These are phyloP conservation scores for Phoma sp. DNA, from an alignment of 2,329 filamentous ascomycete species.

Conservation along the genomic window DNA sequence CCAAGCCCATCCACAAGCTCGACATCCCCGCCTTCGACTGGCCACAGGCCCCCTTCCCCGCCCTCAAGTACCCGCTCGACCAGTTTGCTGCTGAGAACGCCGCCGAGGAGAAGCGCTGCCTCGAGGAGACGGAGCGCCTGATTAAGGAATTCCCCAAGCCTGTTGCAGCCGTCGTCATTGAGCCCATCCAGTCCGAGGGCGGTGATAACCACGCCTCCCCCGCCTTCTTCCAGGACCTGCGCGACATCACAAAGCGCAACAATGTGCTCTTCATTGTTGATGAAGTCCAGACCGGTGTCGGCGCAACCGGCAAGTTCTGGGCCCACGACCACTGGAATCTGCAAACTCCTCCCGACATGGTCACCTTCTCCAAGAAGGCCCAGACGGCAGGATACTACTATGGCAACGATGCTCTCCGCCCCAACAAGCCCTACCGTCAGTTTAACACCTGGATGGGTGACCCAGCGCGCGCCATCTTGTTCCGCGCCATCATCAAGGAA, in stretches of 20 bases:
- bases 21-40: constrained; percentile 96
- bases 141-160: constrained; percentile 81
- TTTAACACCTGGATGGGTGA: constrained; percentile 99
- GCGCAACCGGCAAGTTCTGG: constrained; percentile 94
- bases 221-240: constrained; percentile 84
- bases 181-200: constrained; percentile 92
- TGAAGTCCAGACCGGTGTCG: constrained; percentile 92
- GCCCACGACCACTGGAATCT: constrained; percentile 95
- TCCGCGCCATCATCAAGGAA: constrained; percentile 85
- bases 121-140: constrained; percentile 83
- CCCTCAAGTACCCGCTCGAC: constrained; percentile 85
- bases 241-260: constrained; percentile 78
- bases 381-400: constrained; percentile 95
- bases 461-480: constrained; percentile 82
- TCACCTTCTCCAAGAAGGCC: constrained; percentile 95
- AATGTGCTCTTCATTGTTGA: constrained; percentile 88
- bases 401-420: constrained; percentile 77
- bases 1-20: constrained; percentile 93
- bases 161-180: constrained; percentile 81
- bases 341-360: constrained; percentile 82
- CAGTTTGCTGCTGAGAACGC: constrained; percentile 81
- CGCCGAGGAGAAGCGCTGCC: constrained; percentile 79
- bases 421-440: constrained; percentile 93
- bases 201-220: constrained; percentile 93
- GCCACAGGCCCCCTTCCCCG: constrained; percentile 88